phyloP scores from a whole-genome alignment of 129 eudicot genomes.

The Artemisia argyi region DNA sequence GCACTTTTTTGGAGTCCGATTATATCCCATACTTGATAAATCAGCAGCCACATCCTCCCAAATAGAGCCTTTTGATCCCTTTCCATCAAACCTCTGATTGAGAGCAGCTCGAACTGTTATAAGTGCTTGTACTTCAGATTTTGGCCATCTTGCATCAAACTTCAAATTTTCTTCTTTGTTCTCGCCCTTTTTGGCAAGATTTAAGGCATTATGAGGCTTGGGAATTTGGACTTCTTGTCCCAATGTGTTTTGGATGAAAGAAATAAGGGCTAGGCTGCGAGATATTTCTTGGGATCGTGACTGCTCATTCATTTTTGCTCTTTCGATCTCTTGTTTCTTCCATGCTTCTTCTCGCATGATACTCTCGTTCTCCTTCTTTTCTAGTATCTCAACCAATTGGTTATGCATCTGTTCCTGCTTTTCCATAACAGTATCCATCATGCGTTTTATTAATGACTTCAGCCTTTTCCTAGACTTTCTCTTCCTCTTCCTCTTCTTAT shows the following conservation, averaged over 20 bases:
- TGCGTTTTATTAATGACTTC: conserved; percentile 33
- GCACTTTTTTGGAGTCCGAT: conserved; percentile 57
- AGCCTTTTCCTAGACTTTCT: conserved; percentile 34
- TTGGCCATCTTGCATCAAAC: conserved; percentile 53
- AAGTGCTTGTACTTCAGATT: conserved; percentile 63
- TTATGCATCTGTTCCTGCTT: conserved; percentile 64
- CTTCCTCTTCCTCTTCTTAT: conserved; percentile 44
- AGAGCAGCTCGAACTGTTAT: conserved; percentile 46
- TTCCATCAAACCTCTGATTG: conserved; percentile 36
- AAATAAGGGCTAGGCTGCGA: conserved; percentile 52
- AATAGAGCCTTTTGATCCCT: conserved; percentile 33
- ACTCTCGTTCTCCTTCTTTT: conserved; percentile 51
- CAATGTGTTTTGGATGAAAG: conserved; percentile 44
- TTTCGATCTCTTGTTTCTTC: conserved; percentile 50
- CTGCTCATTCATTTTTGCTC: conserved; percentile 38
- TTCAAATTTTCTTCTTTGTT: not conserved
- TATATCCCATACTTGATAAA: conserved; percentile 47
- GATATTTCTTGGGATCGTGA: conserved; percentile 50
- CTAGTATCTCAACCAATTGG: conserved; percentile 46
- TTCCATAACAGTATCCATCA: conserved; percentile 38
- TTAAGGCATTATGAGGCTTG: not conserved
- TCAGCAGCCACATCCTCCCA: conserved; percentile 57
- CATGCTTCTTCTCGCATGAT: conserved; percentile 61
- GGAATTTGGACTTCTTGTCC: conserved; percentile 44
- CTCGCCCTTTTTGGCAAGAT: conserved; percentile 18